Base-by-base conservation (phyloP, 345 rosid species). In the Bruguiera sexangula region DNA sequence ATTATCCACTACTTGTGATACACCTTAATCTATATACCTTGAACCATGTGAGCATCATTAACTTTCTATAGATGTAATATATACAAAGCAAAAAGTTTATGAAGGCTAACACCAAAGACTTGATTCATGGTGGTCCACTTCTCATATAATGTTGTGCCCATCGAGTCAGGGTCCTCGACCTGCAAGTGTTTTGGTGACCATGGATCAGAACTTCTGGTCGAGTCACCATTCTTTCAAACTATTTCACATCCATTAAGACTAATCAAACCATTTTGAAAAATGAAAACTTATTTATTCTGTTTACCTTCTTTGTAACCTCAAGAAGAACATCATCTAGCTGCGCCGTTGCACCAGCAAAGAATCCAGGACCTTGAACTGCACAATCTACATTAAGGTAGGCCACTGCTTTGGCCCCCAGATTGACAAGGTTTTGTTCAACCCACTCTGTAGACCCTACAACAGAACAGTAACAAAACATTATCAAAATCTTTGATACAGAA, bases 371-470 rank as follows among this genome's bases (percentile, higher is more conserved):
- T 87, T 95, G 99, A 80, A 90, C 99, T 0, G 99, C 99, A 64
- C 99, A 92, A 79, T 92, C 98, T n/a, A 95, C 97, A 65, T 95
- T 95, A 65, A 95, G 88, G 68, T 95, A 95, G 15, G 98, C 91
- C 66, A 90, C 90, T 37, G 91, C 96, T 84, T 85, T 92, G 60
- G 90, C 88, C 64, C 94, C 87, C 72, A 92, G 77, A 84, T 86
- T 95, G 56, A 86, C 70, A 57, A 92, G 76, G 78, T 95, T 95
- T 69, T 87, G 92, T 76, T 95, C 99, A 73, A 95, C 89, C 99
- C 99, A 95, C 83, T 95, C 99, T 1, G 98, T 92, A 59, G 99
- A 95, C 71, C 99, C 98, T 64, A 83, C 64, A 63, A 39, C 76
- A 80, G 69, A 63, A 71, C 3, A 73, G 72, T 19, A 55, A 21